Conservation (phyloP, 768 basidiomycete genomes). For the Tricholoma hemisulphureum region DNA sequence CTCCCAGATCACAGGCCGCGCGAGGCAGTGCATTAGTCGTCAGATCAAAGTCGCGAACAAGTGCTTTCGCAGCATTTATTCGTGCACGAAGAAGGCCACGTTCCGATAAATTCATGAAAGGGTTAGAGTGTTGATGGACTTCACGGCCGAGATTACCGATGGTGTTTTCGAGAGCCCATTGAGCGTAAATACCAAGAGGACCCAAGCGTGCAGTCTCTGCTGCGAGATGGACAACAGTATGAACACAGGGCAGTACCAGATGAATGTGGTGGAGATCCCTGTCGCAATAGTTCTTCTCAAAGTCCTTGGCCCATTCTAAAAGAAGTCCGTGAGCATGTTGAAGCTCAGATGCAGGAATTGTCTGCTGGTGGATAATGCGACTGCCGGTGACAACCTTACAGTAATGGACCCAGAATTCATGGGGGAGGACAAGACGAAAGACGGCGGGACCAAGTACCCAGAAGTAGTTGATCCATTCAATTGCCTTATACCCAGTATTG, state of each 20-base stretch:
- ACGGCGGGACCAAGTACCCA: not conserved
- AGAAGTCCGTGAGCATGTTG: not conserved
- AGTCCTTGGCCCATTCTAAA: not conserved
- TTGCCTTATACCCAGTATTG: not conserved
- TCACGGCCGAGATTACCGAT: conserved; percentile 9
- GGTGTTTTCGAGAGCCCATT: conserved; percentile 14
- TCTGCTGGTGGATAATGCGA: not conserved
- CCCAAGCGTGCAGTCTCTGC: conserved; percentile 13
- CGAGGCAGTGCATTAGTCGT: not conserved
- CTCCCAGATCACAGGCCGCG: not conserved
- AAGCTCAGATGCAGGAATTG: not conserved
- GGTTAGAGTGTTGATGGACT: conserved; percentile 13
- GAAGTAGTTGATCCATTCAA: not conserved
- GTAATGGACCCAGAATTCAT: not conserved
- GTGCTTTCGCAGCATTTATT: not conserved
- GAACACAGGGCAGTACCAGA: not conserved
- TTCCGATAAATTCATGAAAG: conserved; percentile 13
- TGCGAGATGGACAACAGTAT: not conserved
- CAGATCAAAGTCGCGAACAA: not conserved
- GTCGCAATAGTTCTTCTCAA: not conserved
- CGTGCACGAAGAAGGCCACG: not conserved
- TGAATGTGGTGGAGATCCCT: not conserved
- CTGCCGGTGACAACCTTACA: not conserved
- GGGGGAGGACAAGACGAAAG: not conserved
- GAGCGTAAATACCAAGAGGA: conserved; percentile 14